These are phyloP conservation scores for Trifolium repens DNA, from an alignment of 306 rosid genomes.

Conservation along the genomic window DNA sequence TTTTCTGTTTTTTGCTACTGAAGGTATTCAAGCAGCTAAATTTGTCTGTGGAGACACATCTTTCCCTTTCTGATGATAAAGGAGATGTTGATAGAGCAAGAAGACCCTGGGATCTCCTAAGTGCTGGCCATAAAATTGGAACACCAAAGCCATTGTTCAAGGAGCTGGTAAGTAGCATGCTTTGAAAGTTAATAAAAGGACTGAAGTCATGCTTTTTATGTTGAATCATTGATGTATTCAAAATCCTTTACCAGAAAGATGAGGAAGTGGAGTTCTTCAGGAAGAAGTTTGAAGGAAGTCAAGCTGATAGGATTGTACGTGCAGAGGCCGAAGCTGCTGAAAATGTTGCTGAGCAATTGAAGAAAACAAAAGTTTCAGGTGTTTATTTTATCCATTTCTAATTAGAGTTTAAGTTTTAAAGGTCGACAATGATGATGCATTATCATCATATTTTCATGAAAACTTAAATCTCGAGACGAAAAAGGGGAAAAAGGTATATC, in stretches of 20 bases:
- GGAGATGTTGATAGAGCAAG: conserved; percentile 74
- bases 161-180: conserved; percentile 71
- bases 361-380: conserved; percentile 82
- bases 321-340: conserved; percentile 81
- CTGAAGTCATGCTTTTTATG: conserved; percentile 10
- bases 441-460: conserved; percentile 25
- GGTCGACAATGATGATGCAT: background rate
- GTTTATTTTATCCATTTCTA: conserved; percentile 25
- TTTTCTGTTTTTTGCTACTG: conserved; percentile 38
- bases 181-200: conserved; percentile 12
- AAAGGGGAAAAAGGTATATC: conserved; percentile 11
- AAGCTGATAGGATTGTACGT: conserved; percentile 79
- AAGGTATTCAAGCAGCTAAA: conserved; percentile 91
- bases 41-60: conserved; percentile 58
- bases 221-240: conserved; percentile 32
- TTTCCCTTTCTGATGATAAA: conserved; percentile 74
- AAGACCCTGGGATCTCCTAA: conserved; percentile 78
- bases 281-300: conserved; percentile 88
- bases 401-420: conserved; percentile 16
- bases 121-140: conserved; percentile 86
- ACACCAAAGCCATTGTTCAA: conserved; percentile 82
- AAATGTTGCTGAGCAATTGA: conserved; percentile 71
- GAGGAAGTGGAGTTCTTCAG: conserved; percentile 80
- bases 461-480: conserved; percentile 18
- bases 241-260: conserved; percentile 65